A percentile compares a stretch with the other conserved stretches of the same genome.
Conservation (phyloP, 306 rosid species). For the Geum urbanum region DNA sequence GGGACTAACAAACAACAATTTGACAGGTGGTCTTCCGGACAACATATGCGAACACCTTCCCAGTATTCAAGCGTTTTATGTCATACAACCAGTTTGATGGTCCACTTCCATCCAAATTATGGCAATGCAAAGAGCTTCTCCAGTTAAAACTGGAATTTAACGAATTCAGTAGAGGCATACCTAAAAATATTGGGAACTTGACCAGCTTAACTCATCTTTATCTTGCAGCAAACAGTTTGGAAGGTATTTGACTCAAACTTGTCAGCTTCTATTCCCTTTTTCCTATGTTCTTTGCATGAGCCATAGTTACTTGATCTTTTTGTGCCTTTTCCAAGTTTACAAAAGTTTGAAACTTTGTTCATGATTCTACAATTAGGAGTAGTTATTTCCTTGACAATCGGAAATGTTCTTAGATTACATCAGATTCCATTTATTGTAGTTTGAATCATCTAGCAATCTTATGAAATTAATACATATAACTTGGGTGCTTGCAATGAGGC, state of each 20-base stretch:
- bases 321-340: background rate
- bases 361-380: background rate
- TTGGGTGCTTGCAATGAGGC: background rate
- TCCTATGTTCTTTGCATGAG: background rate
- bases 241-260: slow-evolving; percentile 15
- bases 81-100: slow-evolving; percentile 9
- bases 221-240: slow-evolving; percentile 11
- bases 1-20: background rate
- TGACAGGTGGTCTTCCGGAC: slow-evolving; percentile 10
- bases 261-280: background rate
- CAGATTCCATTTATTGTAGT: background rate
- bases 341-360: background rate
- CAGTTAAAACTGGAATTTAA: background rate
- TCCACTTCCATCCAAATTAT: slow-evolving; percentile 22
- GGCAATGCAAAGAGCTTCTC: slow-evolving; percentile 10
- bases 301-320: background rate
- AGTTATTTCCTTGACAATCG: background rate
- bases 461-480: background rate
- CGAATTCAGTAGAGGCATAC: slow-evolving; percentile 19
- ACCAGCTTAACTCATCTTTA: background rate
- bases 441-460: background rate
- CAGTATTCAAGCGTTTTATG: background rate
- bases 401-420: background rate
- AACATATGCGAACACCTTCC: slow-evolving; percentile 20
- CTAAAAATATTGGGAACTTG: slow-evolving; percentile 9